These are phyloP conservation scores for Tricholomella constricta DNA, from an alignment of 768 basidiomycete species.

Conservation along the genomic window DNA sequence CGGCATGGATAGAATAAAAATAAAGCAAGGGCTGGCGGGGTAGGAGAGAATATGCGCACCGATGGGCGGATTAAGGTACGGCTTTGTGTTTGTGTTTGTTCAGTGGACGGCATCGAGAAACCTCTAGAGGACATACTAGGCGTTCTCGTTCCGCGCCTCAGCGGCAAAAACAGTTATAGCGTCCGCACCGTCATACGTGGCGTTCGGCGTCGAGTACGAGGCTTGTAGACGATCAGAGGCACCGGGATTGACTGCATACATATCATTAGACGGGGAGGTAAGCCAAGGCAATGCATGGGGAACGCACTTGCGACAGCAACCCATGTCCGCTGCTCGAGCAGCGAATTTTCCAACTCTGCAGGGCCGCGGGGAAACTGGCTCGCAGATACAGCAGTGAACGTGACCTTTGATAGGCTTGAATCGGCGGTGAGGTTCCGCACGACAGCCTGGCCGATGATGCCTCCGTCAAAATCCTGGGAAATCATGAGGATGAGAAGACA, in stretches of 20 bases:
- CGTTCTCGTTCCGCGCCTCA: constrained; percentile 63
- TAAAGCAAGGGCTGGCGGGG: too few relatives aligned
- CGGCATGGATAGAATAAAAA: background rate
- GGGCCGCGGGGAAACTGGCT: constrained; percentile 43
- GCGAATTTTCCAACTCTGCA: constrained; percentile 39
- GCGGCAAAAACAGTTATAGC: constrained; percentile 51
- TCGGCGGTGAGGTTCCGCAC: constrained; percentile 31
- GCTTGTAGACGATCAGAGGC: constrained; percentile 37
- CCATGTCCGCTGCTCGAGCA: constrained; percentile 55
- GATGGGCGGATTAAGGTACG: constrained; percentile 34
- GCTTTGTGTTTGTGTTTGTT: constrained; percentile 14
- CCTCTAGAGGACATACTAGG: constrained; percentile 44
- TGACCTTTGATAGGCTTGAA: constrained; percentile 33
- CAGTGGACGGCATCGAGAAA: background rate
- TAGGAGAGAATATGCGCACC: constrained; percentile 26
- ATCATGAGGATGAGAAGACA: background rate
- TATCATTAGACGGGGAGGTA: background rate
- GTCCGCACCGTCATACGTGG: constrained; percentile 45
- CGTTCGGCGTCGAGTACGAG: constrained; percentile 39
- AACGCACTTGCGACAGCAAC: constrained; percentile 49
- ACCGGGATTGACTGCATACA: constrained; percentile 39
- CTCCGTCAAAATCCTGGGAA: constrained; percentile 58
- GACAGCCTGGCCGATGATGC: constrained; percentile 46
- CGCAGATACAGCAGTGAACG: constrained; percentile 42
- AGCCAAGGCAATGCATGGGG: background rate